These are phyloP conservation scores for Prillingera fragicola DNA, from an alignment of 1,284 basidiomycete species.

Conservation along the genomic window DNA sequence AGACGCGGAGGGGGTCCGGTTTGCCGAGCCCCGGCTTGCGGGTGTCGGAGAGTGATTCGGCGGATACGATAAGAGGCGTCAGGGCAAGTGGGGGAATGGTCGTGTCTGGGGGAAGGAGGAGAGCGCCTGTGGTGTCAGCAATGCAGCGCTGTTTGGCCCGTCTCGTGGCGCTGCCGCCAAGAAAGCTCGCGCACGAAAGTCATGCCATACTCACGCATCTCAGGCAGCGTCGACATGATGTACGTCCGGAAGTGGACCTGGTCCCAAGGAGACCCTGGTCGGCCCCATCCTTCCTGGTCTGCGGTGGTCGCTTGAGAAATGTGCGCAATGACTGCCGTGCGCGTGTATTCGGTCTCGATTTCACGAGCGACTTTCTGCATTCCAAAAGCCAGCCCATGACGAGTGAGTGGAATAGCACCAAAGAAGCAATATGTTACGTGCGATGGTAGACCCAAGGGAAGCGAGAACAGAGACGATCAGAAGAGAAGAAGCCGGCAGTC, in stretches of 20 bases:
- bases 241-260: constrained; percentile 38
- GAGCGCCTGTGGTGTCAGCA: constrained; percentile 9
- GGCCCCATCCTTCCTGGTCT: constrained; percentile 73
- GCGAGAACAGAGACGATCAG: too few relatives aligned
- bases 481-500: too few relatives aligned
- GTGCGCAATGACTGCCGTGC: constrained; percentile 68
- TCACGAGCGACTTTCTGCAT: constrained; percentile 68
- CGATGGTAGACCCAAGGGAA: too few relatives aligned
- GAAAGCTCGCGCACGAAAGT: neutral
- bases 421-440: too few relatives aligned
- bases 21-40: too few relatives aligned
- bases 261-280: constrained; percentile 51
- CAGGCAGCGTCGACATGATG: constrained; percentile 31
- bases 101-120: constrained; percentile 1
- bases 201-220: constrained; percentile 33
- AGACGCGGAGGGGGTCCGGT: constrained; percentile 51
- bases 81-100: constrained; percentile 56
- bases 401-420: too few relatives aligned
- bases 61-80: constrained; percentile 63
- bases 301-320: constrained; percentile 67
- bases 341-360: constrained; percentile 69
- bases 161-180: too few relatives aligned
- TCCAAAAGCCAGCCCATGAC: too few relatives aligned
- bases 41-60: constrained; percentile 20
- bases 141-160: too few relatives aligned